Base-by-base conservation (phyloP, 805 yeast species). In the Myxozyma geophila region DNA sequence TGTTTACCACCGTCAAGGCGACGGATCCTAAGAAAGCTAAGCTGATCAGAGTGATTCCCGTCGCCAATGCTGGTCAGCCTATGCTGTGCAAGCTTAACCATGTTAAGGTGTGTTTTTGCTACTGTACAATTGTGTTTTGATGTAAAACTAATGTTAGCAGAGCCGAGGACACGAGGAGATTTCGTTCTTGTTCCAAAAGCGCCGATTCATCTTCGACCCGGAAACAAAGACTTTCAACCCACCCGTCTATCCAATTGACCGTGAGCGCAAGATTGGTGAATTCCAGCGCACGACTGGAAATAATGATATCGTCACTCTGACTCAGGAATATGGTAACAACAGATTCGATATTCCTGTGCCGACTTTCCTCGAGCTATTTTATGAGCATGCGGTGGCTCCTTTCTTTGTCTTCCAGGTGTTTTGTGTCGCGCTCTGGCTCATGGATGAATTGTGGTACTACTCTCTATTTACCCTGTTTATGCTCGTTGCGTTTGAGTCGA, bases 301-400 rank as follows among this genome's bases (percentile, higher is more conserved):
- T 40, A 15, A 53, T n/a, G 74, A 74, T n/a, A 59, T 79, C 44
- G 80, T 76, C 13, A 78, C 76, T 37, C 70, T 79, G 44, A 70
- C 71, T 50, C 84, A 92, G 72, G 78, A 84, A 63, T 95, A 87
- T 74, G 99, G 99, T 58, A 81, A 81, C 69, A 95, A 95, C 79
- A 83, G 83, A 69, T 95, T 95, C 74, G 99, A 95, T 74, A 93
- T 95, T 69, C 99, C 99, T 37, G 83, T 95, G 60, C 99, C 99
- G 56, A 85, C 97, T 0, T 93, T 95, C 71, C 67, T 83, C 61
- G 98, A 93, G 76, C 81, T 95, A 72, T 95, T 95, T 81, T 88
- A 90, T 74, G 98, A 95, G 77, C 99, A 95, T 75, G 98, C 98
- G 10, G 92, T 95, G 46, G 98, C 99, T 13, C 99, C 99, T 12